Base-by-base conservation (phyloP, 2,329 filamentous ascomycete species). In the Pseudocercospora eumusae region DNA sequence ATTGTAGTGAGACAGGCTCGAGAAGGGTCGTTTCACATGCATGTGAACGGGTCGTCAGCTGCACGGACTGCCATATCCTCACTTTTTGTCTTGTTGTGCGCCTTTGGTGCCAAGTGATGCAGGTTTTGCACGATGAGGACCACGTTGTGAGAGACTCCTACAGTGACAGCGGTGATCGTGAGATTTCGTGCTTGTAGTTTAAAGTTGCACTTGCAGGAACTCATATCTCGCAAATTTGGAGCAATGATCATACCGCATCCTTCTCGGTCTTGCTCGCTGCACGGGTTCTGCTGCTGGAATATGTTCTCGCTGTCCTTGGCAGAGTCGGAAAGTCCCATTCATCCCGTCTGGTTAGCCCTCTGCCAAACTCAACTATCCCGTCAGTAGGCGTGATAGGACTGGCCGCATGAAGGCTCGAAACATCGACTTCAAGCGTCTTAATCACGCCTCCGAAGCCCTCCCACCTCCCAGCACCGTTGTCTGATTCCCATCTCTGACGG, bases 391-490 rank as follows among this genome's bases (percentile, higher is more conserved):
- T 61, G 13, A 61, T 54, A 2, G 61, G 47, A 4, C 52, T 59
- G 18, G 47, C 31, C 27, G 56, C 56, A n/a, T 56, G 44, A 11
- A 53, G 52, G 23, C 52, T 60, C 20, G 58, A 53, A 15, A 66
- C 62, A 40, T 64, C 64, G n/a, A 66, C 23, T 21, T 66, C 62
- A 0, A 64, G 36, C 1, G 62, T 66, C 50, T 62, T 62, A 5
- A 66, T 53, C 18, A 66, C 64, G 1, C 61, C 64, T n/a, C 58
- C 61, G 20, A 63, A 57, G 15, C 61, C 61, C 45, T 63, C 64
- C 59, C 61, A 61, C 20, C 58, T 45, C 45, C 64, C 64, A 42
- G 20, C 50, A 9, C 61, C 61, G 13, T 60, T 58, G 7, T 55
- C 45, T 25, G 56, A 50, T 20, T 60, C 61, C 61, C 61, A 63